These are phyloP conservation scores for Fomitopsis palustris DNA, from an alignment of 1,284 basidiomycete genomes.

Conservation along the genomic window DNA sequence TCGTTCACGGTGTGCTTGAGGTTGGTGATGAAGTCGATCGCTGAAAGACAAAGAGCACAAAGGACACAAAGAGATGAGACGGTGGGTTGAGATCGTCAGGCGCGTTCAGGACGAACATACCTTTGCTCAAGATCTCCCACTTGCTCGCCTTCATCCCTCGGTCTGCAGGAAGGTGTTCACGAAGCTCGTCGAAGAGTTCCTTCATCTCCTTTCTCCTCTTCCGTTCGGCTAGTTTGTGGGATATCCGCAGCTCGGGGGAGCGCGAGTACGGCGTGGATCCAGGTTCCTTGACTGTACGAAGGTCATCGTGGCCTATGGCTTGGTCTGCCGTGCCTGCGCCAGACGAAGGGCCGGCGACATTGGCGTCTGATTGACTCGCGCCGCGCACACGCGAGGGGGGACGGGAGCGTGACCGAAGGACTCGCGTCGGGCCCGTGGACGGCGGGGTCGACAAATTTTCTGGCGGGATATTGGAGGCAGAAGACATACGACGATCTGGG, in stretches of 20 bases:
- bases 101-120: constrained; percentile 36
- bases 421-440: constrained; percentile 44
- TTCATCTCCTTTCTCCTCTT: constrained; percentile 98
- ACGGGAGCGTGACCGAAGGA: constrained; percentile 62
- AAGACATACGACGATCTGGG: constrained; percentile 72
- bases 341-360: constrained; percentile 29
- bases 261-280: constrained; percentile 84
- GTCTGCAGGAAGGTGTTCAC: constrained; percentile 87
- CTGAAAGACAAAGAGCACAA: constrained; percentile 35
- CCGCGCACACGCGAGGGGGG: constrained; percentile 62
- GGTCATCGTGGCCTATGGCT: constrained; percentile 20
- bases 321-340: constrained; percentile 35
- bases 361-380: constrained; percentile 33
- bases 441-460: constrained; percentile 43
- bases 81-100: background rate
- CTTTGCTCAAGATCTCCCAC: constrained; percentile 95
- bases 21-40: constrained; percentile 82
- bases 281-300: constrained; percentile 37
- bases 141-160: constrained; percentile 93
- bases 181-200: constrained; percentile 91
- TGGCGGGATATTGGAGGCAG: constrained; percentile 47
- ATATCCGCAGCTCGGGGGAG: constrained; percentile 88
- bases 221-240: constrained; percentile 92
- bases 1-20: constrained; percentile 76
- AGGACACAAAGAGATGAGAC: background rate